These are phyloP conservation scores for Botryosphaeria dothidea DNA, from an alignment of 2,329 filamentous ascomycete species.

Conservation along the genomic window DNA sequence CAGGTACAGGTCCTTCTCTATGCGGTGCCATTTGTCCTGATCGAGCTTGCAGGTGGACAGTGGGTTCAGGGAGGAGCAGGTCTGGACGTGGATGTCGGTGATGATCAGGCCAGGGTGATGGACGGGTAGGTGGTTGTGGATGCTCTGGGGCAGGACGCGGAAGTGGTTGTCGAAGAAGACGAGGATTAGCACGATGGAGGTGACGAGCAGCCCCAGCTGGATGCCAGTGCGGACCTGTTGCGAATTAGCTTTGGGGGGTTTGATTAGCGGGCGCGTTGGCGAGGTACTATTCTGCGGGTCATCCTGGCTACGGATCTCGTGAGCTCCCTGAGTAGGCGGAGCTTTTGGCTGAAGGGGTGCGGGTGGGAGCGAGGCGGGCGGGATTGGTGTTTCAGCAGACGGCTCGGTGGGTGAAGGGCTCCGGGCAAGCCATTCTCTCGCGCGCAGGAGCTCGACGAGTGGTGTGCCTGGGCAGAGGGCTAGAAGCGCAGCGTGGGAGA, in stretches of 20 bases:
- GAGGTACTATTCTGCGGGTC: conserved; percentile 42
- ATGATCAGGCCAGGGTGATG: conserved; percentile 84
- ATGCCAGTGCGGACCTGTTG: conserved; percentile 61
- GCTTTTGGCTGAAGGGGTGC: background rate
- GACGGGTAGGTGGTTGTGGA: conserved; percentile 80
- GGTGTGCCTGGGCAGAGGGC: conserved; percentile 4
- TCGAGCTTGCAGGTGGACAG: conserved; percentile 78
- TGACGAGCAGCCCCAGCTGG: conserved; percentile 69
- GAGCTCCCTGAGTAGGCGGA: conserved; percentile 12
- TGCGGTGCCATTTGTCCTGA: conserved; percentile 71
- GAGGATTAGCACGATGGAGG: conserved; percentile 66
- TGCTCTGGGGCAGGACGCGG: conserved; percentile 77
- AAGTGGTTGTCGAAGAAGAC: conserved; percentile 88
- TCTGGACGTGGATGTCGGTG: conserved; percentile 78
- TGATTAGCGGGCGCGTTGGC: conserved; percentile 4
- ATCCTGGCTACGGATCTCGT: conserved; percentile 27
- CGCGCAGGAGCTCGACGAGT: conserved; percentile 6
- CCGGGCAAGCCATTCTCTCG: conserved; percentile 17
- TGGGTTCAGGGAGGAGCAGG: conserved; percentile 72
- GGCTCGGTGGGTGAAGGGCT: conserved; percentile 2
- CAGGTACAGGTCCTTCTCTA: conserved; percentile 89
- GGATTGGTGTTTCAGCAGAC: conserved; percentile 18
- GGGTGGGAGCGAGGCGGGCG: background rate
- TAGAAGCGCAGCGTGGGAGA: conserved; percentile 11
- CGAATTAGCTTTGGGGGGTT: conserved; percentile 9